These are phyloP conservation scores for Auriscalpium vulgare DNA, from an alignment of 768 basidiomycete genomes.

Conservation along the genomic window DNA sequence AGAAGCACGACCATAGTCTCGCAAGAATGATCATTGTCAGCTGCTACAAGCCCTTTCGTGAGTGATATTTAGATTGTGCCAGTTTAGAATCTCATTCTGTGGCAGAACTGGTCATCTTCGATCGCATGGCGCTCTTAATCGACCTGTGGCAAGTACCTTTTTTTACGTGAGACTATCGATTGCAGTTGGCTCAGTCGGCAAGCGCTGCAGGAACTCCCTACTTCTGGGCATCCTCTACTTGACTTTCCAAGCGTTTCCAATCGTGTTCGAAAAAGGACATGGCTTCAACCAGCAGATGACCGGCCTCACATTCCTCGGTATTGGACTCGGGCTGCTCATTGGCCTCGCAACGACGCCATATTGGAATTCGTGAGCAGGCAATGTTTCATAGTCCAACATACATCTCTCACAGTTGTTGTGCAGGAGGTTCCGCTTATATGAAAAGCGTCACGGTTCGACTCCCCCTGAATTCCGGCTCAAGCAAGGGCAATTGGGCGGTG, in stretches of 20 bases:
- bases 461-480: constrained; percentile 61
- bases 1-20: constrained; percentile 39
- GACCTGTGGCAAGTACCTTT: constrained; percentile 49
- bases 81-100: not conserved
- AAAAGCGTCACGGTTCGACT: constrained; percentile 32
- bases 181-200: not conserved
- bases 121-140: constrained; percentile 71
- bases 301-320: constrained; percentile 42
- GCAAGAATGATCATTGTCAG: constrained; percentile 43
- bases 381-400: not conserved
- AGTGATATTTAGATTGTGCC: constrained; percentile 18
- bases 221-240: constrained; percentile 40
- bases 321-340: constrained; percentile 40
- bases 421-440: constrained; percentile 32
- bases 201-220: constrained; percentile 26
- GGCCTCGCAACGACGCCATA: constrained; percentile 34
- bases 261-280: constrained; percentile 41
- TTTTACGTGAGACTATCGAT: constrained; percentile 1
- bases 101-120: constrained; percentile 51
- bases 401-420: not conserved
- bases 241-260: constrained; percentile 48
- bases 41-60: constrained; percentile 67
- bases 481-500: constrained; percentile 58
- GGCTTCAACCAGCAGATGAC: constrained; percentile 44
- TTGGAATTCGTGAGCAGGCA: constrained; percentile 29